Conservation (phyloP, 352 stramenopile species). For the Globisporangium spiculum region DNA sequence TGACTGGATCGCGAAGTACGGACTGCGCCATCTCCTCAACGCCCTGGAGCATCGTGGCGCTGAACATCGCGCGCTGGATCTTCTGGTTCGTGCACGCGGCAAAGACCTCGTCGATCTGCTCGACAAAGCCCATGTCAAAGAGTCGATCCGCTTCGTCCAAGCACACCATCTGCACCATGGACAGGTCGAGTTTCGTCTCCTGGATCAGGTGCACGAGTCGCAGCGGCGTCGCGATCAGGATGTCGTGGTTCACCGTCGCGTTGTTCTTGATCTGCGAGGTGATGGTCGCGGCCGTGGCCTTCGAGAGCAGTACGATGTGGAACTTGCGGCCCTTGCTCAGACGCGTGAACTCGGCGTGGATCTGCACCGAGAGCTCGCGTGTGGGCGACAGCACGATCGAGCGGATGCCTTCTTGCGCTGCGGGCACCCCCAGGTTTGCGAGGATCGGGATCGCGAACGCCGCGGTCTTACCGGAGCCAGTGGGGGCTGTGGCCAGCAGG, state of each 20-base stretch:
- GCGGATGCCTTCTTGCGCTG: conserved; percentile 78
- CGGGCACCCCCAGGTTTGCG: conserved; percentile 56
- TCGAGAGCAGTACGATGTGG: conserved; percentile 89
- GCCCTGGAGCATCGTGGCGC: conserved; percentile 94
- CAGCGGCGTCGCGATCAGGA: conserved; percentile 96
- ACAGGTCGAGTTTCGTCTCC: conserved; percentile 79
- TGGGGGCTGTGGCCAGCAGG: conserved; percentile 95
- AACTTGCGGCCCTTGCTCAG: conserved; percentile 88
- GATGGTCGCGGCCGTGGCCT: conserved; percentile 88
- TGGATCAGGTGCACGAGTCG: conserved; percentile 91
- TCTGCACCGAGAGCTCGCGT: conserved; percentile 96
- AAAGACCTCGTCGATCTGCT: conserved; percentile 98
- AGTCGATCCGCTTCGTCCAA: conserved; percentile 99
- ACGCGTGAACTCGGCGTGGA: conserved; percentile 93
- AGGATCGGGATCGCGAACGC: conserved; percentile 97
- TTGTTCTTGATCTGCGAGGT: conserved; percentile 77
- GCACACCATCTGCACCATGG: conserved; percentile 92
- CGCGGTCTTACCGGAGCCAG: conserved; percentile 97
- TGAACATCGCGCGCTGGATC: conserved; percentile 96
- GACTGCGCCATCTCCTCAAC: conserved; percentile 95
- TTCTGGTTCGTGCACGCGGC: conserved; percentile 82
- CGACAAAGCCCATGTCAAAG: conserved; percentile 95
- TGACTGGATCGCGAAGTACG: conserved; percentile 95
- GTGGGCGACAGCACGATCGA: conserved; percentile 96
- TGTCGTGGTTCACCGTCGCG: conserved; percentile 86